phyloP scores from a whole-genome alignment of 371 early-diverging fungal genomes.

The Mortierella sp. region DNA sequence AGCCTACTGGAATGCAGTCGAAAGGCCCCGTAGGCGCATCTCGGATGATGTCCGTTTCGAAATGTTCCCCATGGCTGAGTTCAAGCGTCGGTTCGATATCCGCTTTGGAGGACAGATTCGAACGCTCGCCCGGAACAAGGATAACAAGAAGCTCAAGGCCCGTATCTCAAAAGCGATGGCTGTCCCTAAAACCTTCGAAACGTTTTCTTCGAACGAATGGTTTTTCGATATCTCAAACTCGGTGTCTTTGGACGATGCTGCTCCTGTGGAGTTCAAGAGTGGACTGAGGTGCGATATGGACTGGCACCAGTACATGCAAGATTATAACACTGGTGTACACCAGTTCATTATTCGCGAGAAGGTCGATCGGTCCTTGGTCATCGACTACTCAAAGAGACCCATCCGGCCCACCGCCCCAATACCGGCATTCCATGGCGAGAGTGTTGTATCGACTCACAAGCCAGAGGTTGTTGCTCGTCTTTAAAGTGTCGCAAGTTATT shows the following conservation, averaged over 20 bases:
- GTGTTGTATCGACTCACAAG: neutral
- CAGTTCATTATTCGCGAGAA: conserved; percentile 39
- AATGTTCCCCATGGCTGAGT: conserved; percentile 25
- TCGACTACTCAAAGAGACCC: conserved; percentile 14
- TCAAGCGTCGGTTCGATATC: conserved; percentile 42
- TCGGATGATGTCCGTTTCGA: conserved; percentile 50
- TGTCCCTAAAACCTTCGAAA: conserved; percentile 41
- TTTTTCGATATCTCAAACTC: conserved; percentile 44
- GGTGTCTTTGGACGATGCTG: conserved; percentile 36
- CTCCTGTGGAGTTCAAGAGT: conserved; percentile 35
- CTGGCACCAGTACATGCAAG: conserved; percentile 46
- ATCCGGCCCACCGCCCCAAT: neutral
- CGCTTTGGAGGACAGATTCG: conserved; percentile 52
- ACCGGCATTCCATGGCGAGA: neutral
- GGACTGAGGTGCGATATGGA: conserved; percentile 39
- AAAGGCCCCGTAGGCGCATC: conserved; percentile 31
- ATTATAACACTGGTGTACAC: conserved; percentile 44
- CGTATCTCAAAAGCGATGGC: conserved; percentile 50
- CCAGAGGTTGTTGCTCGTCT: conserved; percentile 27
- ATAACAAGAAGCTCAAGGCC: conserved; percentile 23
- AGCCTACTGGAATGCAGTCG: conserved; percentile 43
- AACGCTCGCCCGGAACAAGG: conserved; percentile 32
- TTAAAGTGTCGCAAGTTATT: neutral
- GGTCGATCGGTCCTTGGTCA: conserved; percentile 29
- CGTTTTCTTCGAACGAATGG: conserved; percentile 37